These are phyloP conservation scores for Trapa incisa DNA, from an alignment of 345 rosid genomes.

Conservation along the genomic window DNA sequence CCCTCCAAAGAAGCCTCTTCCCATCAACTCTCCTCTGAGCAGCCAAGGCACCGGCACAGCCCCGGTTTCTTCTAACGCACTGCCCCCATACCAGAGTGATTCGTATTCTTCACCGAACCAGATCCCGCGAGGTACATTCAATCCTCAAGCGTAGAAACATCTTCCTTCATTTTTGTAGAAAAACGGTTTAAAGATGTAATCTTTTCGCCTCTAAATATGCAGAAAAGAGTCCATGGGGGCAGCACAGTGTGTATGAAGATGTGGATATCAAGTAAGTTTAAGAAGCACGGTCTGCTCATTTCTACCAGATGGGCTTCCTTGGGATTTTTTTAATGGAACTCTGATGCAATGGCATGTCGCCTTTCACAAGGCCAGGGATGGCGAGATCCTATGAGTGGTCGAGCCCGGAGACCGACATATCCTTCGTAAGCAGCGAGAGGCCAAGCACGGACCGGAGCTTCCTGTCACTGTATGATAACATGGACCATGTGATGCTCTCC, in stretches of 20 bases:
- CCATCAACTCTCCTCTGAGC: background rate
- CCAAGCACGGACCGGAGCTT: constrained; percentile 36
- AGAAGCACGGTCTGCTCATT: background rate
- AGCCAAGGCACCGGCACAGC: background rate
- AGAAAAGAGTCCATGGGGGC: constrained; percentile 13
- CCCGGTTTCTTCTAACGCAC: background rate
- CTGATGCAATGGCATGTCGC: constrained; percentile 32
- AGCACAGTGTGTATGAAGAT: constrained; percentile 17
- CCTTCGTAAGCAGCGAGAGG: constrained; percentile 64
- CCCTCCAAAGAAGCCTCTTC: constrained; percentile 18
- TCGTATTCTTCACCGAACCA: background rate
- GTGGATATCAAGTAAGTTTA: constrained; percentile 22
- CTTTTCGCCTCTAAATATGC: background rate
- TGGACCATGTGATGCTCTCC: constrained; percentile 33
- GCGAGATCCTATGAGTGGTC: constrained; percentile 31
- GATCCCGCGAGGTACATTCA: constrained; percentile 18
- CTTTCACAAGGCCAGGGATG: constrained; percentile 33
- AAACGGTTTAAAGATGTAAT: no score
- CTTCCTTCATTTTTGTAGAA: no score
- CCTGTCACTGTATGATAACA: constrained; percentile 25
- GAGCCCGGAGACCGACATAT: constrained; percentile 45
- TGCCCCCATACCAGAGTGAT: background rate
- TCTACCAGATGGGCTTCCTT: background rate
- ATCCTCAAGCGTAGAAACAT: background rate
- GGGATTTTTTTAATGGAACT: background rate